A percentile compares a stretch with the other conserved stretches of the same genome.
Evolutionary conservation across 2,329 filamentous ascomycete species (phyloP).

Genomic region (Fusarium robinianum): DNA sequence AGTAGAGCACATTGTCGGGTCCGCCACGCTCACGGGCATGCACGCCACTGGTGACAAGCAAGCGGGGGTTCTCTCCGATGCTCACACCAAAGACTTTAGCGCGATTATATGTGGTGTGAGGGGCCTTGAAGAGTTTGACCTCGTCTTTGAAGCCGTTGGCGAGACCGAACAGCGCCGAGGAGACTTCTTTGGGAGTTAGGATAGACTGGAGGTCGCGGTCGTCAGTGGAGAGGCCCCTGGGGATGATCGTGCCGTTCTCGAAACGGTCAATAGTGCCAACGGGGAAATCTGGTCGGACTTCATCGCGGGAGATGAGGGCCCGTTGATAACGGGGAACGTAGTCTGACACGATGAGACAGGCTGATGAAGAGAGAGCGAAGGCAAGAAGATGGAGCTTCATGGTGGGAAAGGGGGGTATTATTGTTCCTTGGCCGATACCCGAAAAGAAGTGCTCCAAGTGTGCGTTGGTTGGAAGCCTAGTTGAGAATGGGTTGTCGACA

Average conservation of each 20-base stretch:
- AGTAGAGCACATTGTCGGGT: constrained; percentile 61
- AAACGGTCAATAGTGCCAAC: constrained; percentile 51
- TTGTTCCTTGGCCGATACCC: too few relatives aligned
- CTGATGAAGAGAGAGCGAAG: constrained; percentile 32
- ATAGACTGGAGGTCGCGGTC: constrained; percentile 47
- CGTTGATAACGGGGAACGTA: constrained; percentile 21
- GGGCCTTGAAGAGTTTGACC: constrained; percentile 47
- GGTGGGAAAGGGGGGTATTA: too few relatives aligned
- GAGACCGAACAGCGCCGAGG: constrained; percentile 50
- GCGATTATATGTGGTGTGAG: constrained; percentile 50
- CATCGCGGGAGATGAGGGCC: constrained; percentile 6
- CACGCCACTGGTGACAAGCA: constrained; percentile 58
- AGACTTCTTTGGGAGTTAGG: constrained; percentile 52
- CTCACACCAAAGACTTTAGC: constrained; percentile 46
- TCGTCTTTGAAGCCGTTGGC: constrained; percentile 43
- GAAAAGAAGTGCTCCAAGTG: too few relatives aligned
- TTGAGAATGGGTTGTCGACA: too few relatives aligned
- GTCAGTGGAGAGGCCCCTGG: constrained; percentile 41
- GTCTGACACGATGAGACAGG: constrained; percentile 48
- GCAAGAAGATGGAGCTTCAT: constrained; percentile 39
- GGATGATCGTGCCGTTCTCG: constrained; percentile 44
- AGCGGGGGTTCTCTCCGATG: constrained; percentile 52
- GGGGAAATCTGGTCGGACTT: constrained; percentile 38
- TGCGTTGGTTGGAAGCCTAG: too few relatives aligned
- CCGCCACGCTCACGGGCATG: constrained; percentile 63